Evolutionary conservation across 169 alveolate genomes (phyloP).

Genomic region (Eimeria zaria): DNA sequence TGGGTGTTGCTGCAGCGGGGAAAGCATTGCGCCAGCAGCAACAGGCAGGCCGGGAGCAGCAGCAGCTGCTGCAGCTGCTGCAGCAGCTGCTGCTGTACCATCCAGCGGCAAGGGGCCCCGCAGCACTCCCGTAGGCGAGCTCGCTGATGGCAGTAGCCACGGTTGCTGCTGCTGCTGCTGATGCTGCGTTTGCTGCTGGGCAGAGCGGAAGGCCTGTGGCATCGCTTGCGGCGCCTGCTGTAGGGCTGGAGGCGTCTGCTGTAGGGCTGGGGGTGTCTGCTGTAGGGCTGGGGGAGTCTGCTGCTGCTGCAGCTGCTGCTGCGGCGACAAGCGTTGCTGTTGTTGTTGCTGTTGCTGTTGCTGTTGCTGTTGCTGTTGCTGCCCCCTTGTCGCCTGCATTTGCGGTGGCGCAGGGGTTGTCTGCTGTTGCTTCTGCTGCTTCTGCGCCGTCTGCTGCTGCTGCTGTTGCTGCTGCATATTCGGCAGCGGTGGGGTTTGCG

Average conservation of each 20-base stretch:
- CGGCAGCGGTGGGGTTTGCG: background rate
- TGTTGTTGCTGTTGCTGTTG: background rate
- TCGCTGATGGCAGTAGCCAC: conserved; percentile 27
- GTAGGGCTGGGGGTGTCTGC: conserved; percentile 28
- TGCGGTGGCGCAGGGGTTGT: background rate
- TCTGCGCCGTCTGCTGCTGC: conserved; percentile 5
- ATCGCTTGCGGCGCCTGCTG: conserved; percentile 14
- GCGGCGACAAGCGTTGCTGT: too few relatives aligned
- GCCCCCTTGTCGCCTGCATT: conserved; percentile 14
- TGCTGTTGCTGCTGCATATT: conserved; percentile 39
- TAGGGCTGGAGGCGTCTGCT: conserved; percentile 23
- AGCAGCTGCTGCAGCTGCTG: conserved; percentile 14
- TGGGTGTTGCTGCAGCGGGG: conserved; percentile 29
- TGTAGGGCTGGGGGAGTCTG: background rate
- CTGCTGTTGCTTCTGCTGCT: conserved; percentile 33
- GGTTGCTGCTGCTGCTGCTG: conserved; percentile 52
- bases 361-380: conserved; percentile 36
- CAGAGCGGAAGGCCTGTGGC: conserved; percentile 5
- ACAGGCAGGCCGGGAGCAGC: conserved; percentile 12
- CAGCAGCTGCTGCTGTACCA: conserved; percentile 4
- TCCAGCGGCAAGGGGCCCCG: conserved; percentile 16
- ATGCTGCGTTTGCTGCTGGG: background rate
- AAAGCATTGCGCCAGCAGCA: background rate
- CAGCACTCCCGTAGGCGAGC: conserved; percentile 19
- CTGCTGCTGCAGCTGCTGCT: conserved; percentile 57